These are phyloP conservation scores for Umbellularia californica DNA, from an alignment of 164 flowering plant genomes.

Conservation along the genomic window DNA sequence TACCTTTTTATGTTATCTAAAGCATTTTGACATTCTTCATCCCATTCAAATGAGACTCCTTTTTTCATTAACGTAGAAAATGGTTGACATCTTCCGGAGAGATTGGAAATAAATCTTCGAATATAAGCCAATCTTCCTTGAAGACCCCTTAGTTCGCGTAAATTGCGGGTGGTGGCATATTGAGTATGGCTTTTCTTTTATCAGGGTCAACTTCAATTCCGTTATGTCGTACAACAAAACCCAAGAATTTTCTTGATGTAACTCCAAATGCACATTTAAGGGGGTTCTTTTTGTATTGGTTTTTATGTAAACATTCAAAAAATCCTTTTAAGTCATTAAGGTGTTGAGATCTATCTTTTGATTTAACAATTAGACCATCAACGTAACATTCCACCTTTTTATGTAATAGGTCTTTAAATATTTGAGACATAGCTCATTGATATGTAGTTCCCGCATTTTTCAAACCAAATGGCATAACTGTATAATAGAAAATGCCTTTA, in stretches of 20 bases:
- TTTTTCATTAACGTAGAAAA: neutral
- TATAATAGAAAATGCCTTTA: no score
- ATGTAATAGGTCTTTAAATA: no score
- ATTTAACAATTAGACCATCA: neutral
- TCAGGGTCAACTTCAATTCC: neutral
- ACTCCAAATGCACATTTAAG: neutral
- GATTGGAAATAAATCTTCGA: no score
- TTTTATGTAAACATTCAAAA: neutral
- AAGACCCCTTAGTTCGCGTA: no score
- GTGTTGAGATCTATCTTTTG: neutral
- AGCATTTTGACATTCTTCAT: neutral
- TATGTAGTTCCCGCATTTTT: no score
- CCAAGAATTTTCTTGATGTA: neutral
- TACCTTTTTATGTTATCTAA: neutral
- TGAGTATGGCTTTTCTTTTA: no score
- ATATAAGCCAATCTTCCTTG: no score
- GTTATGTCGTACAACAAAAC: neutral
- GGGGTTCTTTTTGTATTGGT: neutral
- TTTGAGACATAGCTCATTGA: no score
- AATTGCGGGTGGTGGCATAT: no score
- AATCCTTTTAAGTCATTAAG: neutral
- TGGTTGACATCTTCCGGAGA: neutral
- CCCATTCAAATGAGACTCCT: no score
- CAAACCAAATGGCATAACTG: no score
- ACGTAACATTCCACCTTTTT: no score